Evolutionary conservation across 179 eudicot species (phyloP), one percentile per base, ranked within the genome.

Genomic region (Drosera spatulata): DNA sequence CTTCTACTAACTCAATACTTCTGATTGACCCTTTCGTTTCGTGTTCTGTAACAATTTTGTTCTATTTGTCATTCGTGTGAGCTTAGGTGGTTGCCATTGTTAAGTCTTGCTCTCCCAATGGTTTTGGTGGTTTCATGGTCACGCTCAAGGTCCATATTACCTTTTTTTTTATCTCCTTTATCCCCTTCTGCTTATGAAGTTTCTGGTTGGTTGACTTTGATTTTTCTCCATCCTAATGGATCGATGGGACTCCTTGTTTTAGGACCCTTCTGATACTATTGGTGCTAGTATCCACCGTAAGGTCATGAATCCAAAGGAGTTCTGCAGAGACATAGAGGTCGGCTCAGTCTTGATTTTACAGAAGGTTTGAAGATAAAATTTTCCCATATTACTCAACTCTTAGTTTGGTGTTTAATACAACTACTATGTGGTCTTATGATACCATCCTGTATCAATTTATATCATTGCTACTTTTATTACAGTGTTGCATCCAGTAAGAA

Each of bases 261-360:
- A 88, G 98, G 98, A 91, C 72, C 95, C 91, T 39, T 80, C 96
- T 3, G 95, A 83, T 66, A 79, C 84, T 45, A 47, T 88, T 51
- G 72, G 61, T 62, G 96, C 83, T 60, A 85, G 75, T 69, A 74
- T 91, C 69, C 95, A 88, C 71, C 85, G 75, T 61, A 86, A 82
- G 69, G 95, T 82, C 56, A 68, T 91, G 49, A 54, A 39, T 8
- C 72, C 71, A 56, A 79, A 67, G 54, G 77, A 78, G 58, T 73
- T 71, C 55, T 80, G 78, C 50, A 88, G 73, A 71, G 78, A 70
- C 39, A 61, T 91, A 46, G 69, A 72, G 54, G 77, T 77, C 66
- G 96, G 91, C 67, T 74, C 96, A 58, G 83, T 79, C 61, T 62
- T 91, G 71, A 69, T 88, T 73, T 85, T 91, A 13, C 70, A 71